Conservation (phyloP, 2,329 filamentous ascomycete species). For the Dactylellina drechsleri region DNA sequence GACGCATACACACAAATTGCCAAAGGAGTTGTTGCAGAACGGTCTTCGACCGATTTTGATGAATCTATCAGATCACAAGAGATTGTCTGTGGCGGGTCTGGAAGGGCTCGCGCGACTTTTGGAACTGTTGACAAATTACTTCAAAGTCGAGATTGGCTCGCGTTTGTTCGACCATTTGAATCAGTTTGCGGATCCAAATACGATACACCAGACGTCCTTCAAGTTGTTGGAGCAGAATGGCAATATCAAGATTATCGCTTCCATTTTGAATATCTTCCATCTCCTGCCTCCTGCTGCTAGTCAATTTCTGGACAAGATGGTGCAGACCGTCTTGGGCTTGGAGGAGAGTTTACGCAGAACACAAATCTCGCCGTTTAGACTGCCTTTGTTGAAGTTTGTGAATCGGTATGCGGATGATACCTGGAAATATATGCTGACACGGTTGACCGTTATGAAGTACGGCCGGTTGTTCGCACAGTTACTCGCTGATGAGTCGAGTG, state of each 20-base stretch:
- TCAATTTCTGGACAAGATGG: constrained; percentile 87
- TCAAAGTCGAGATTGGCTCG: constrained; percentile 97
- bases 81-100: constrained; percentile 85
- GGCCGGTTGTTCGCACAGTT: constrained; percentile 92
- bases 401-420: constrained; percentile 92
- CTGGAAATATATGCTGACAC: constrained; percentile 80
- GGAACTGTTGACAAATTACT: constrained; percentile 94
- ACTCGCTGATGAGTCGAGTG: constrained; percentile 76
- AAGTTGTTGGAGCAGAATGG: constrained; percentile 91
- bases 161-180: constrained; percentile 94
- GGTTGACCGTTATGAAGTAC: constrained; percentile 84
- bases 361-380: constrained; percentile 88
- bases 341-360: constrained; percentile 87
- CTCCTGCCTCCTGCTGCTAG: constrained; percentile 90
- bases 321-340: constrained; percentile 88
- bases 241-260: constrained; percentile 92
- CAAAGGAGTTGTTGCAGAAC: constrained; percentile 93
- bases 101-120: constrained; percentile 90
- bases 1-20: constrained; percentile 86
- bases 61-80: constrained; percentile 92
- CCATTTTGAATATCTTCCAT: constrained; percentile 96
- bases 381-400: constrained; percentile 89
- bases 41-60: constrained; percentile 94
- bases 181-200: constrained; percentile 80
- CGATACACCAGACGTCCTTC: constrained; percentile 90